These are phyloP conservation scores for Oropetium thomaeum DNA, from an alignment of 176 grass and related monocot species.

Conservation along the genomic window DNA sequence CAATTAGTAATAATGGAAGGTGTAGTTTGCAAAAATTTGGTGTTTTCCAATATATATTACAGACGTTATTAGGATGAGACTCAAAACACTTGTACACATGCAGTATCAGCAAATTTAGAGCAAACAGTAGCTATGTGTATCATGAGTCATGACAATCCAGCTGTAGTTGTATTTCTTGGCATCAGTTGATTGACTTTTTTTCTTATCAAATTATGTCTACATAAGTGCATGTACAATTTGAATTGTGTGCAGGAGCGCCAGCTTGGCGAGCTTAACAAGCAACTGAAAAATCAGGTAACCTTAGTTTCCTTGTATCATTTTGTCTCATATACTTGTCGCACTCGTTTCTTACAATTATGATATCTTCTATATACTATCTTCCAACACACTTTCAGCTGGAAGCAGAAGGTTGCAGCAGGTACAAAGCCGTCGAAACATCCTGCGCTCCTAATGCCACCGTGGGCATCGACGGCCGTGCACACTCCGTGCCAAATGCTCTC, in stretches of 20 bases:
- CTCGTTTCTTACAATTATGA: not conserved
- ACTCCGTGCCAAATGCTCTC: constrained; percentile 29
- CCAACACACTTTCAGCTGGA: constrained; percentile 47
- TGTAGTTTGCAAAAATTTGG: not conserved
- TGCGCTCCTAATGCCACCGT: constrained; percentile 26
- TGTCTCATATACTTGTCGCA: not conserved
- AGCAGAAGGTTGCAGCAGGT: constrained; percentile 40
- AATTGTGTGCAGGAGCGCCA: constrained; percentile 54
- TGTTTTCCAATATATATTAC: not conserved
- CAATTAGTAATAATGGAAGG: not conserved
- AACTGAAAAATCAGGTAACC: constrained; percentile 52
- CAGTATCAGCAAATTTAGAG: not conserved
- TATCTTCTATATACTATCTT: not conserved
- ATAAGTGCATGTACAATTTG: not conserved
- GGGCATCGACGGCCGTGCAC: not conserved
- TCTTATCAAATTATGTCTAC: not conserved
- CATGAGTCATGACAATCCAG: too few species aligned
- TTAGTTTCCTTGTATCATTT: not conserved
- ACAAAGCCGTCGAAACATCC: constrained; percentile 41
- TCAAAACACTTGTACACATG: too few species aligned
- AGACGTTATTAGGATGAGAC: not conserved
- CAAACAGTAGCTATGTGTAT: too few species aligned
- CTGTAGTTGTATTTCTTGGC: too few species aligned
- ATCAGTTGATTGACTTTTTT: not conserved
- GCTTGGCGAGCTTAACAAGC: constrained; percentile 68